phyloP scores from a whole-genome alignment of 805 yeast species.

The Hanseniaspora taiwanica region DNA sequence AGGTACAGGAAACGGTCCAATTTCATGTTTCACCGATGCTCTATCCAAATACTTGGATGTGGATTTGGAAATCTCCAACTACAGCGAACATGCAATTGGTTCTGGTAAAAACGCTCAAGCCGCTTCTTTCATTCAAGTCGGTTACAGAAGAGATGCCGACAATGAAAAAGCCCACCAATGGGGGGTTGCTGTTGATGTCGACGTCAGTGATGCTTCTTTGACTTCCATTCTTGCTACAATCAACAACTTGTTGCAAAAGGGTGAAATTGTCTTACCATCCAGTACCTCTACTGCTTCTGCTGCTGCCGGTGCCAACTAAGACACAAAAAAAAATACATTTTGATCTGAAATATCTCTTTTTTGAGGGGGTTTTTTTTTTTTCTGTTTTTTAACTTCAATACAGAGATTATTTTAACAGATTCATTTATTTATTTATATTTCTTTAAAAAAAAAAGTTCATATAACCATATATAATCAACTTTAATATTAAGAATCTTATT shows the following conservation, averaged over 20 bases:
- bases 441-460: no score
- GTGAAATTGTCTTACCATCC: conserved; percentile 10
- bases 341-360: no score
- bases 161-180: conserved; percentile 37
- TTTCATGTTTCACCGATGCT: conserved; percentile 60
- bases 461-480: no score
- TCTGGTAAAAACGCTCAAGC: conserved; percentile 60
- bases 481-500: no score
- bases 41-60: conserved; percentile 38
- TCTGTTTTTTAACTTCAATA: no score
- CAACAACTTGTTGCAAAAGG: conserved; percentile 27
- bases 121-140: conserved; percentile 55
- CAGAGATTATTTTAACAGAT: no score
- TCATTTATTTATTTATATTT: no score
- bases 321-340: no score
- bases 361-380: no score
- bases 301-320: conserved; percentile 1
- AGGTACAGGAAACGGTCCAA: conserved; percentile 71
- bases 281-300: neutral
- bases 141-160: conserved; percentile 32
- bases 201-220: conserved; percentile 77
- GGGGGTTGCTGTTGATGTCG: conserved; percentile 92
- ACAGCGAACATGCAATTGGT: conserved; percentile 64
- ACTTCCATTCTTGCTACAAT: conserved; percentile 53
- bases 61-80: conserved; percentile 48